Base-by-base conservation (phyloP, 1,139 yeast genomes). In the Candida sojae region DNA sequence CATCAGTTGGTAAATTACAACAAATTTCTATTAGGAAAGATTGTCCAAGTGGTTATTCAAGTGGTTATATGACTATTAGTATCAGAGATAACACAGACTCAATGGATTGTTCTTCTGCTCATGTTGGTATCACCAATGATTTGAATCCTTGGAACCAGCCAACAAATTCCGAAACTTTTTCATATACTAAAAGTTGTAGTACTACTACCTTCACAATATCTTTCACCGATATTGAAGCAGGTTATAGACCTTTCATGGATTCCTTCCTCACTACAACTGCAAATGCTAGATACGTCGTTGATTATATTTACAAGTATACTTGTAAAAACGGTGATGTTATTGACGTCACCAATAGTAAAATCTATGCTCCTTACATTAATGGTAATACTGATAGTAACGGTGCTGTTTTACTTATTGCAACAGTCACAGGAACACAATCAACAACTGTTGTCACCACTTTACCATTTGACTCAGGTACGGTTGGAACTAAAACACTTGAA, bases 21-120 rank as follows among this genome's bases (percentile, higher is more conserved):
- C 41, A 44, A 8, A 55, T 44, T 32, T 21, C 56, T 4, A 41
- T 60, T n/a, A 66, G 66, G 21, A 54, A 53, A 6, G 28, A 39
- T n/a, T 67, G 70, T 58, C 39, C 54, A 2, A 47, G 42, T 13
- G 70, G 71, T 11, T 57, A 59, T 71, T 93, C 87, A 28, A 30
- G 33, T 37, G 45, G 64, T 47, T 66, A 70, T 52, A 30, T 51
- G 10, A 37, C 56, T 1, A 48, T 56, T 9, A 55, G 57, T 32
- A 58, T 55, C 4, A 59, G 57, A 56, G 8, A 55, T 56, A 30
- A 48, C 47, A 8, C 56, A 54, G 95, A 88, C 33, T 93, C 87
- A 12, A 25, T 44, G 25, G 46, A 65, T 47, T 66, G 71, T 52
- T 30, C 50, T 8, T 37, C 57, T 1, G 47, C 55, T 8, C 56